Evolutionary conservation across 1,139 yeast species (phyloP).

Genomic region (Debaryomycetaceae sp.): DNA sequence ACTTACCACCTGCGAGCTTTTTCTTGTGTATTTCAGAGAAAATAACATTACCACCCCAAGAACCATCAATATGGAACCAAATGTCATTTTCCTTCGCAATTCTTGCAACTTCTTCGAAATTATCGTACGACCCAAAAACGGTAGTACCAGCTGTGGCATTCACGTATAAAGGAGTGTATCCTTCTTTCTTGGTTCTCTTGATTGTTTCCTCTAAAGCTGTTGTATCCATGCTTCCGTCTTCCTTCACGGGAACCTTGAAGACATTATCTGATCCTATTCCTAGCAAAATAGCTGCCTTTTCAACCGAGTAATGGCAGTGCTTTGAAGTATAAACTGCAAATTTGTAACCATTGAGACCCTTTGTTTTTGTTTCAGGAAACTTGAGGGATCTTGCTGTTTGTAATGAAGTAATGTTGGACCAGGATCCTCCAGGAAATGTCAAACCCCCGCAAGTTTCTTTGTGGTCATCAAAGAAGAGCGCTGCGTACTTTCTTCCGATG

Average conservation of each 20-base stretch:
- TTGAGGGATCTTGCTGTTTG: slow-evolving; percentile 70
- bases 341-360: slow-evolving; percentile 52
- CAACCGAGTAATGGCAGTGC: slow-evolving; percentile 81
- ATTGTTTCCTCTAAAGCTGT: slow-evolving; percentile 48
- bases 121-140: slow-evolving; percentile 81
- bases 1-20: slow-evolving; percentile 56
- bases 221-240: slow-evolving; percentile 57
- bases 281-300: slow-evolving; percentile 73
- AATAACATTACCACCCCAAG: slow-evolving; percentile 87
- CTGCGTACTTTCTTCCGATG: slow-evolving; percentile 67
- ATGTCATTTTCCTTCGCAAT: slow-evolving; percentile 53
- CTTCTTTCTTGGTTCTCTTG: slow-evolving; percentile 39
- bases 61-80: slow-evolving; percentile 87
- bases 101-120: slow-evolving; percentile 51
- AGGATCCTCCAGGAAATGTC: slow-evolving; percentile 85
- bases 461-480: slow-evolving; percentile 48
- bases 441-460: slow-evolving; percentile 68
- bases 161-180: slow-evolving; percentile 70
- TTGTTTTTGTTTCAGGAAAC: slow-evolving; percentile 65
- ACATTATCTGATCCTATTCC: slow-evolving; percentile 69
- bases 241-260: slow-evolving; percentile 57
- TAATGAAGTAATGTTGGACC: slow-evolving; percentile 78
- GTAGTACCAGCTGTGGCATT: slow-evolving; percentile 91
- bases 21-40: slow-evolving; percentile 52
- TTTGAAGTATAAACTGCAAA: slow-evolving; percentile 71